These are phyloP conservation scores for Cyclotella distinguenda DNA, from an alignment of 108 stramenopile species.

Conservation along the genomic window DNA sequence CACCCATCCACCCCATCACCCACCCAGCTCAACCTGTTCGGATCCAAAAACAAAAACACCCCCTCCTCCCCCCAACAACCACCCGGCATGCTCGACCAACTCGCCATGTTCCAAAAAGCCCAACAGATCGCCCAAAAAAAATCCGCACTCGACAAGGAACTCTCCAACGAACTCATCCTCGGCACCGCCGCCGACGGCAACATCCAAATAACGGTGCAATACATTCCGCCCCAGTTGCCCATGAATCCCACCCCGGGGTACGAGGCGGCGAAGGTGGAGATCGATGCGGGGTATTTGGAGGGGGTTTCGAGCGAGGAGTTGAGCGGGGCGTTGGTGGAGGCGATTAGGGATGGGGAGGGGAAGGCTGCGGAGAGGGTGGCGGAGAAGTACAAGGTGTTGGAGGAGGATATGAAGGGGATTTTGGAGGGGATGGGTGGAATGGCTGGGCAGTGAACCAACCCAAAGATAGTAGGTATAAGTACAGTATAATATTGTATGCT, in stretches of 20 bases:
- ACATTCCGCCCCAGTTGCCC: slow-evolving; percentile 73
- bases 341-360: slow-evolving; percentile 62
- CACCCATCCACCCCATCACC: slow-evolving; percentile 17
- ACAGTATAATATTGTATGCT: no score
- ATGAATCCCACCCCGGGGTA: slow-evolving; percentile 84
- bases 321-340: slow-evolving; percentile 57
- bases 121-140: slow-evolving; percentile 85
- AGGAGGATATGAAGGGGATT: slow-evolving; percentile 59
- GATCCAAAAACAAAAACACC: slow-evolving; percentile 55
- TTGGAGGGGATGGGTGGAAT: slow-evolving; percentile 47
- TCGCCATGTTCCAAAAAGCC: slow-evolving; percentile 90
- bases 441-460: no score
- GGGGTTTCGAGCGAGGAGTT: slow-evolving; percentile 66
- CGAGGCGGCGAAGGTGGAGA: slow-evolving; percentile 60
- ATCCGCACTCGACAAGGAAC: slow-evolving; percentile 67
- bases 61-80: slow-evolving; percentile 38
- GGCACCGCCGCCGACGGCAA: slow-evolving; percentile 69
- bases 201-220: slow-evolving; percentile 67
- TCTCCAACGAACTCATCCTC: slow-evolving; percentile 50
- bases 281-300: slow-evolving; percentile 76
- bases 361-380: slow-evolving; percentile 57
- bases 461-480: no score
- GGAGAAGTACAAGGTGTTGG: slow-evolving; percentile 69
- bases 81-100: slow-evolving; percentile 87
- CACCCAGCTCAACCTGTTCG: slow-evolving; percentile 62